Evolutionary conservation across 2,329 filamentous ascomycete species (phyloP).

Genomic region (Penicillium sp.): DNA sequence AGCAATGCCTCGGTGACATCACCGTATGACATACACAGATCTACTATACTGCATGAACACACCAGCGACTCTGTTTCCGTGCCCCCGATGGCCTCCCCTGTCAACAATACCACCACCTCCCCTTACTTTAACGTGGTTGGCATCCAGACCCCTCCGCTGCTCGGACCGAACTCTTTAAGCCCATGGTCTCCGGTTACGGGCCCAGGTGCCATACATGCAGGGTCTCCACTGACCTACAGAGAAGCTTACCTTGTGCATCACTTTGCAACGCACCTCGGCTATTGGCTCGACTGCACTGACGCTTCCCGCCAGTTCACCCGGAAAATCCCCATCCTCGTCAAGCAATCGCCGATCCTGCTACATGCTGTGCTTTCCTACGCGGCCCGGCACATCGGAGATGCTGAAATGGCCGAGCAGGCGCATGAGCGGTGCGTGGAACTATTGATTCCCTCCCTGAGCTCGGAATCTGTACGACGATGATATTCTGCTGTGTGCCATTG

Average conservation of each 20-base stretch:
- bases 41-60: neutral
- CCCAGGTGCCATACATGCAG: slow-evolving; percentile 1
- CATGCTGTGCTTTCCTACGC: slow-evolving; percentile 10
- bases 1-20: slow-evolving; percentile 1
- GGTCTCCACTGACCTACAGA: slow-evolving; percentile 6
- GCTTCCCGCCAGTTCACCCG: slow-evolving; percentile 11
- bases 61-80: neutral
- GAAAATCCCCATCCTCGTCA: slow-evolving; percentile 9
- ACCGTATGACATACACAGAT: neutral
- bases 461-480: slow-evolving; percentile 14
- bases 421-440: slow-evolving; percentile 8
- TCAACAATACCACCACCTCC: slow-evolving; percentile 2
- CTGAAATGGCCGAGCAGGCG: slow-evolving; percentile 10
- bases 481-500: slow-evolving; percentile 21
- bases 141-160: slow-evolving; percentile 1
- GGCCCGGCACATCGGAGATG: slow-evolving; percentile 9
- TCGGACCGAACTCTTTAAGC: slow-evolving; percentile 3
- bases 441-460: slow-evolving; percentile 10
- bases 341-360: slow-evolving; percentile 9
- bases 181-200: slow-evolving; percentile 3
- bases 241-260: slow-evolving; percentile 11
- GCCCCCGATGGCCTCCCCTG: slow-evolving; percentile 3
- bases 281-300: slow-evolving; percentile 12
- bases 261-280: slow-evolving; percentile 9
- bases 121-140: slow-evolving; percentile 1